Percentiles rank a stretch among this genome's conserved stretches.
phyloP scores from a whole-genome alignment of 768 basidiomycete species.

The Suillus variegatus region DNA sequence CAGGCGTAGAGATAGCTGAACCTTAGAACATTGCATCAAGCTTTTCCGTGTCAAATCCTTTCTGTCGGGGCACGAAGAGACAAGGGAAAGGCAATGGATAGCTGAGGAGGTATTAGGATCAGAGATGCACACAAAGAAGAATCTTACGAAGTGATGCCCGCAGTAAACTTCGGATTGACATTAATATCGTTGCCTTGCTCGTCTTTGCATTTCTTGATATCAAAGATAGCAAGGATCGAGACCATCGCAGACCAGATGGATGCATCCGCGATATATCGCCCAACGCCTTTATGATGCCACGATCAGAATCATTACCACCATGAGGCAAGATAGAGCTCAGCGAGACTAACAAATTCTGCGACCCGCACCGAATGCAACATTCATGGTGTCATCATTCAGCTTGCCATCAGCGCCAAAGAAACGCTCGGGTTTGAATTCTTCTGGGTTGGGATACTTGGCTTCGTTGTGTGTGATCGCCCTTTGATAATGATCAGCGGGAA shows the following conservation, averaged over 20 bases:
- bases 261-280: slow-evolving; percentile 42
- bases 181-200: slow-evolving; percentile 24
- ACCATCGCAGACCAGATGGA: slow-evolving; percentile 39
- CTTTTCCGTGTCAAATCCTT: slow-evolving; percentile 18
- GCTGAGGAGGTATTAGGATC: slow-evolving; percentile 14
- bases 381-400: slow-evolving; percentile 31
- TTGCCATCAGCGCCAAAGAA: slow-evolving; percentile 27
- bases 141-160: slow-evolving; percentile 30
- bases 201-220: slow-evolving; percentile 31
- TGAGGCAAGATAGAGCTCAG: background rate
- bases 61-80: slow-evolving; percentile 24
- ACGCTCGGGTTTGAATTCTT: slow-evolving; percentile 38
- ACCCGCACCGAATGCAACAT: slow-evolving; percentile 37
- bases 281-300: slow-evolving; percentile 33
- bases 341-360: slow-evolving; percentile 28
- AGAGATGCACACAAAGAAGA: background rate
- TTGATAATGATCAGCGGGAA: background rate
- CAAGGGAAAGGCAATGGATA: slow-evolving; percentile 29
- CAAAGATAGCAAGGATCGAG: slow-evolving; percentile 35
- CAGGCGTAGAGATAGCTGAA: background rate
- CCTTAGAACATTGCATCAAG: slow-evolving; percentile 22
- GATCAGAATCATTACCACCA: background rate
- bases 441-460: slow-evolving; percentile 32
- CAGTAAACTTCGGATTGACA: slow-evolving; percentile 24
- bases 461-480: slow-evolving; percentile 38